Percentiles rank a stretch among this genome's conserved stretches.
These are phyloP conservation scores for Diophrys appendiculata DNA, from an alignment of 73 alveolate genomes.

Conservation along the genomic window DNA sequence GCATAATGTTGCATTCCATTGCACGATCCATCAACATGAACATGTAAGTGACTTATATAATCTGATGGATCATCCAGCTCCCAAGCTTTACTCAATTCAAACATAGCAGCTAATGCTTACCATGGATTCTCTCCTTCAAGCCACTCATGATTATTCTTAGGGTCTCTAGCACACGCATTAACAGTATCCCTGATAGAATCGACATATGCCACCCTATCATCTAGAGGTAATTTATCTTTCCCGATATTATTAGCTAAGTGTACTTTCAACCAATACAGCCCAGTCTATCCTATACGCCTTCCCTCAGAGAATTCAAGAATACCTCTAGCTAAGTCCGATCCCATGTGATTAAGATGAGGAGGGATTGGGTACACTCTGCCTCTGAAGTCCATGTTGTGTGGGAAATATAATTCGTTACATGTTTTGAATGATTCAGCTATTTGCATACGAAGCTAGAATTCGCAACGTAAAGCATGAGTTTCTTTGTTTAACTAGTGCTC, in stretches of 20 bases:
- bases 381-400: conserved; percentile 96
- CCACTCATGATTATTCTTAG: conserved; percentile 81
- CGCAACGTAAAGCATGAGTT: conserved; percentile 76
- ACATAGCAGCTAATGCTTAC: conserved; percentile 80
- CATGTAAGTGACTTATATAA: conserved; percentile 75
- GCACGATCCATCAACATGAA: conserved; percentile 97
- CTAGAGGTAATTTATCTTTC: conserved; percentile 79
- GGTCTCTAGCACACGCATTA: conserved; percentile 80
- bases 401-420: conserved; percentile 78
- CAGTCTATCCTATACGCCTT: conserved; percentile 83
- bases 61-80: conserved; percentile 75
- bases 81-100: conserved; percentile 75
- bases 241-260: conserved; percentile 90
- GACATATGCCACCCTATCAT: conserved; percentile 73
- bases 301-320: conserved; percentile 87
- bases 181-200: conserved; percentile 67
- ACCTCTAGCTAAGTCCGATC: conserved; percentile 90
- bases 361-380: conserved; percentile 97
- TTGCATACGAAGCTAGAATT: conserved; percentile 71
- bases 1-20: conserved; percentile 96
- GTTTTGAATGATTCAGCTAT: conserved; percentile 78
- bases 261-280: conserved; percentile 92
- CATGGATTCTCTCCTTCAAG: conserved; percentile 87
- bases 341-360: conserved; percentile 88
- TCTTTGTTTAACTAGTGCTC: conserved; percentile 76